These are phyloP conservation scores for Fennellomyces sp. DNA, from an alignment of 371 early-diverging fungal species.

Conservation along the genomic window DNA sequence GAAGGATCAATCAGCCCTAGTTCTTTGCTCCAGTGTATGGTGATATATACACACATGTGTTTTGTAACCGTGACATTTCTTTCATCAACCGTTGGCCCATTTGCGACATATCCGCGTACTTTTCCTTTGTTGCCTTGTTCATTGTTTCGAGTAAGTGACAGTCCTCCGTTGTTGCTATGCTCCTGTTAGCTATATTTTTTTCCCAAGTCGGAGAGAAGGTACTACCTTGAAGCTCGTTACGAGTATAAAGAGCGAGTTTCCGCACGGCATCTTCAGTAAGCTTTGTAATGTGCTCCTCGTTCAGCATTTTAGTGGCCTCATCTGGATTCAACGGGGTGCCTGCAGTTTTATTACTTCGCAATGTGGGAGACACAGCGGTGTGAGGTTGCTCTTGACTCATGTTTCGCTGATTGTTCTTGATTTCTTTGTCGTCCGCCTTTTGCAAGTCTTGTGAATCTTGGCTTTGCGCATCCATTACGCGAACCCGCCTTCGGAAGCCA, in stretches of 20 bases:
- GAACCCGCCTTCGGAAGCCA: too few relatives aligned
- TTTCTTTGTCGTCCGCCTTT: neutral
- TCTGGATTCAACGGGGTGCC: slow-evolving; percentile 30
- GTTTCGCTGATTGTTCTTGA: neutral
- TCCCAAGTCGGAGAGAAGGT: neutral
- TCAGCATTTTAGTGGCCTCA: slow-evolving; percentile 36
- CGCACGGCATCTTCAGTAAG: slow-evolving; percentile 61
- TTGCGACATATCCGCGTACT: slow-evolving; percentile 59
- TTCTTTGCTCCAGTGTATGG: neutral
- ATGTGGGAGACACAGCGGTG: neutral
- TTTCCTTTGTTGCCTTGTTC: slow-evolving; percentile 61
- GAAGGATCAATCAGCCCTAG: too few relatives aligned
- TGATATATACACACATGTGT: slow-evolving; percentile 38
- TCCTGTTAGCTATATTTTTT: neutral
- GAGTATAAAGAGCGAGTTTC: slow-evolving; percentile 59
- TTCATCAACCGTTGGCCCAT: slow-evolving; percentile 64
- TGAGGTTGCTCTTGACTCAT: neutral
- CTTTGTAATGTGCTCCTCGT: slow-evolving; percentile 54
- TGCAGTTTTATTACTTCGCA: neutral
- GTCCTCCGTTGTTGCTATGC: slow-evolving; percentile 59
- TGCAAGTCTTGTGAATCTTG: neutral
- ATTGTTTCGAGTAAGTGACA: slow-evolving; percentile 61
- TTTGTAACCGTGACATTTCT: slow-evolving; percentile 62
- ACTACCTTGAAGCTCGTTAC: slow-evolving; percentile 57
- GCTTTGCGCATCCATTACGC: too few relatives aligned